Base-by-base conservation (phyloP, 2,329 filamentous ascomycete species). In the Huntiella decipiens region DNA sequence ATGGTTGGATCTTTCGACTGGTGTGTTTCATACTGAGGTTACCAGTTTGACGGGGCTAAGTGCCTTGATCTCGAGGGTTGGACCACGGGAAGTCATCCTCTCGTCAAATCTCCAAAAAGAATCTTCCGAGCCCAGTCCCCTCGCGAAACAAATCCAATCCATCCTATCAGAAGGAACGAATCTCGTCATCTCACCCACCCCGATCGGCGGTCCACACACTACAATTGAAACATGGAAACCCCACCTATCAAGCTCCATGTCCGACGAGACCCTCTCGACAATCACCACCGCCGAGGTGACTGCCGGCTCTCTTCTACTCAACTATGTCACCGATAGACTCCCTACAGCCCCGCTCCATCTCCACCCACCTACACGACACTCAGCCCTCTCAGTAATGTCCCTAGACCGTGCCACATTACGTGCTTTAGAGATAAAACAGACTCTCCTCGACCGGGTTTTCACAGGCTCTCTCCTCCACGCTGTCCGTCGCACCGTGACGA, bases 1-100 rank as follows among this genome's bases (percentile, higher is more conserved):
- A 36, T 98, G 91, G 91, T 66, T 96, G 40, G 91, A 98, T 61
- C 64, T 96, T 19, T 95, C 91, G 6, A 98, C 91, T 2, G 91
- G 91, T 11, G 82, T 88, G 55, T 98, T 98, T 61, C 85, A 78
- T 56, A 94, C 86, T 0, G 86, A 96, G 57, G 67, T 66, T 13
- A 79, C 82, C 0, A 77, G 78, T 15, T 61, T 87, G 5, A 66
- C 73, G 43, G 77, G 78, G 46, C 64, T 98, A 4, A 70, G 82
- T n/a, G 85, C 87, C 7, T 77, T 82, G 15, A 66, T 96, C 43
- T 82, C 87, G 22, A 77, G 88, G 19, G 80, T 96, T 51, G 75
- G 76, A 13, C 86, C 91, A 1, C 73, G 80, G 38, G 91, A 98
- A 58, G 77, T 96, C 43, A 72, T 98, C 3, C 66, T 96, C 8